Conservation (phyloP, 2,329 filamentous ascomycete species). For the Didymosphaeria variabile region DNA sequence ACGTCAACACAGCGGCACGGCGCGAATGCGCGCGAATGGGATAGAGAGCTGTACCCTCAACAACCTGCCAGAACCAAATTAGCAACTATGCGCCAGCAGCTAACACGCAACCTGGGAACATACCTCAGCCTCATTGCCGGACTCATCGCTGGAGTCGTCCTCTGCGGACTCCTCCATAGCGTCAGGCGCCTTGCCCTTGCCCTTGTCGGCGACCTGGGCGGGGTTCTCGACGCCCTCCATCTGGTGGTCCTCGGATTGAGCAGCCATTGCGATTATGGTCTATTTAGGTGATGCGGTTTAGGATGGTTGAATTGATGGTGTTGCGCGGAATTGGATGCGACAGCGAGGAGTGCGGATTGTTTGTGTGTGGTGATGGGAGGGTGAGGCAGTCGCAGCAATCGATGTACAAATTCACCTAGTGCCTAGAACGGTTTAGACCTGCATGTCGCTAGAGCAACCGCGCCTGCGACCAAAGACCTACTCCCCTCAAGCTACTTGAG, state of each 20-base stretch:
- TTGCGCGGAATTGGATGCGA: constrained; percentile 18
- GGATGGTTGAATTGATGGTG: constrained; percentile 3
- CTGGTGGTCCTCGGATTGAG: constrained; percentile 45
- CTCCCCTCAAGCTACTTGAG: not conserved
- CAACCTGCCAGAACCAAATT: constrained; percentile 36
- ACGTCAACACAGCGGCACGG: constrained; percentile 27
- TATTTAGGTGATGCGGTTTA: constrained; percentile 13
- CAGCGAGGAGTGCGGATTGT: constrained; percentile 18
- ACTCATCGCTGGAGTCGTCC: constrained; percentile 73
- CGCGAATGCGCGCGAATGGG: constrained; percentile 19
- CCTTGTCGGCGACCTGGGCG: constrained; percentile 70
- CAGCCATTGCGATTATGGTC: constrained; percentile 36
- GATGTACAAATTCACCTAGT: not conserved
- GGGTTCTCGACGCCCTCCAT: constrained; percentile 53
- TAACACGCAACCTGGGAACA: constrained; percentile 36
- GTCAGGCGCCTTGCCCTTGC: constrained; percentile 82
- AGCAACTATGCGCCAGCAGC: constrained; percentile 32
- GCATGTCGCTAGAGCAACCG: constrained; percentile 9
- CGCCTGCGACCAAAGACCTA: not conserved
- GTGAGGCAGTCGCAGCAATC: constrained; percentile 1
- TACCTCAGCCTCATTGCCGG: constrained; percentile 68
- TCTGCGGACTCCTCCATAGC: constrained; percentile 79
- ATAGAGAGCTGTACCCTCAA: constrained; percentile 46
- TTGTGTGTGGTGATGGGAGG: constrained; percentile 4
- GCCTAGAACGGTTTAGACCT: not conserved